Evolutionary conservation across 2,329 filamentous ascomycete species (phyloP).

Genomic region (Coniochaeta sp.): DNA sequence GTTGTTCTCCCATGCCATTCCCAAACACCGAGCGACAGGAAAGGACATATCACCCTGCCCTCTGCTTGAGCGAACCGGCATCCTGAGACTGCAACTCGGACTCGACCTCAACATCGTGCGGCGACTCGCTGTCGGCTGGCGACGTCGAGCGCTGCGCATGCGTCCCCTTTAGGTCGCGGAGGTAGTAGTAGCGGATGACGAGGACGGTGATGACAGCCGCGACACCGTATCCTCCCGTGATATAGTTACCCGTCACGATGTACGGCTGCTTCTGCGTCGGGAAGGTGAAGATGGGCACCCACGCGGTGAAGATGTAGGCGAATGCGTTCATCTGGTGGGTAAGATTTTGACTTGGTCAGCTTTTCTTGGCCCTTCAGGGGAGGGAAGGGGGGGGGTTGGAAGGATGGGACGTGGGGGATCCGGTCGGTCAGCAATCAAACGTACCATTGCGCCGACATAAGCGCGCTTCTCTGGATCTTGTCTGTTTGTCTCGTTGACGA

Average conservation of each 20-base stretch:
- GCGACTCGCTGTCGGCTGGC: constrained; percentile 7
- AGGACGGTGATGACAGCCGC: constrained; percentile 11
- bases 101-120: neutral
- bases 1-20: too few relatives aligned
- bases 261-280: constrained; percentile 20
- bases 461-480: constrained; percentile 20
- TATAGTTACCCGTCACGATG: constrained; percentile 20
- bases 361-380: too few relatives aligned
- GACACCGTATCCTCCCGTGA: constrained; percentile 18
- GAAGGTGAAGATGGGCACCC: constrained; percentile 22
- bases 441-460: constrained; percentile 19
- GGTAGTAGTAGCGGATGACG: constrained; percentile 15
- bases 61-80: neutral
- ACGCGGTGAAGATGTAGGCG: constrained; percentile 21
- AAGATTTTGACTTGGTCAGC: neutral
- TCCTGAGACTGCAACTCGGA: too few relatives aligned
- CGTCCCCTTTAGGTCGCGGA: constrained; percentile 11
- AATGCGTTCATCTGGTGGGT: constrained; percentile 20
- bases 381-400: too few relatives aligned
- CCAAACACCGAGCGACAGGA: too few relatives aligned
- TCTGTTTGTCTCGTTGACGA: constrained; percentile 17
- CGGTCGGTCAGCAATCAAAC: too few relatives aligned
- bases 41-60: neutral
- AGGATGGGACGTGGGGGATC: too few relatives aligned
- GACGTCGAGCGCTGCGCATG: constrained; percentile 5